Evolutionary conservation across 805 yeast species (phyloP), one percentile per base, ranked within the genome.

Genomic region (Wickerhamiella brachini): DNA sequence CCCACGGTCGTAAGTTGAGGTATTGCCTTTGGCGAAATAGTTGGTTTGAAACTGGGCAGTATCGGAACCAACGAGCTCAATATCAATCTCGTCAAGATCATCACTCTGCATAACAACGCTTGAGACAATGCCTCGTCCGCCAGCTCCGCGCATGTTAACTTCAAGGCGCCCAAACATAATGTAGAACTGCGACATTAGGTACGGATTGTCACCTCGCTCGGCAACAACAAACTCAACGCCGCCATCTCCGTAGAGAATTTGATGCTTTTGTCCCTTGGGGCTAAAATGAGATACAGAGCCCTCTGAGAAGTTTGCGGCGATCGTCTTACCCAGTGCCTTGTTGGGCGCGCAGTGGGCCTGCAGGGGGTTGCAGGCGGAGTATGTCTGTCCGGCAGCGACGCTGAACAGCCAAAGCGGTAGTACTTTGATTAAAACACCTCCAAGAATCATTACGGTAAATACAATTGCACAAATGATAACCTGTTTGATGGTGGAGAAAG

Each of bases 111-210:
- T 72, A 56, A 81, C 85, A 57, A 88, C 78, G 2, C 93, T 81
- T 0, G 95, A 83, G 13, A 87, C 78, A 42, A 89, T 74, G 55
- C 96, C 96, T 18, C 66, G 67, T 23, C 95, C 96, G 15, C 75
- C 69, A 3, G 94, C 89, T 17, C 89, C 84, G 63, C 81, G 74
- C 54, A 84, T 64, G 1, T 71, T 72, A 5, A 79, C 87, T 64
- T 85, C 94, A 29, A 87, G 77, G 56, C 79, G 79, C 53, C 97
- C 97, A 65, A 81, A 89, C 93, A 88, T 85, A 59, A 89, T 77
- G 68, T 86, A 86, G 65, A 83, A 86, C 26, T 48, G 50, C 10
- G 59, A 48, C 34, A 49, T 47, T 29, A 57, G 34, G 1, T 49
- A 48, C 9, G 96, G 96, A 62, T 85, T 83, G 63, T 86, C 93